Evolutionary conservation across 805 yeast species (phyloP).

Genomic region (Cyberlindnera xishuangbannaensis): DNA sequence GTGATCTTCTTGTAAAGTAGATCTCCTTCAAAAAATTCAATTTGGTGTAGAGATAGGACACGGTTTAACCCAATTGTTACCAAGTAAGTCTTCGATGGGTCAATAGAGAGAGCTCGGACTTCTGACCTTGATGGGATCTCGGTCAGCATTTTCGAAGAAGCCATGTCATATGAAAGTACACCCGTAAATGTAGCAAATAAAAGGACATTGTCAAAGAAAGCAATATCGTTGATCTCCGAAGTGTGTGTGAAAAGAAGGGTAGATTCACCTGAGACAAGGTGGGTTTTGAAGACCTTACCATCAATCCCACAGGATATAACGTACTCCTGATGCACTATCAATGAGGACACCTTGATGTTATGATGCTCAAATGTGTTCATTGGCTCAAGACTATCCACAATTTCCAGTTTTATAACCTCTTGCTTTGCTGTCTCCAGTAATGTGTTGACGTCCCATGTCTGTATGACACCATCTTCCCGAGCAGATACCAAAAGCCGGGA

Average conservation of each 20-base stretch:
- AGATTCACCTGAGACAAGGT: constrained; percentile 4
- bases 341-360: too few relatives aligned
- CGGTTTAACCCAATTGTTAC: constrained; percentile 23
- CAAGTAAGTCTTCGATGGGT: constrained; percentile 20
- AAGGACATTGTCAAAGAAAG: constrained; percentile 3
- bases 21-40: constrained; percentile 12
- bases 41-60: constrained; percentile 14
- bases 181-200: constrained; percentile 17
- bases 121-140: constrained; percentile 20
- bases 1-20: constrained; percentile 13
- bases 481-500: constrained; percentile 9
- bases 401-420: too few relatives aligned
- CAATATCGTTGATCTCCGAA: constrained; percentile 17
- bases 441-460: constrained; percentile 17
- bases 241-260: constrained; percentile 10
- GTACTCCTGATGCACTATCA: too few relatives aligned
- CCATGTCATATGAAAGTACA: constrained; percentile 11
- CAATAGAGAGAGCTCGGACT: constrained; percentile 17
- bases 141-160: constrained; percentile 4
- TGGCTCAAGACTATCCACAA: too few relatives aligned
- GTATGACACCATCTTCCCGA: constrained; percentile 8
- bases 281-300: constrained; percentile 1
- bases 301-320: background rate
- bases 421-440: constrained; percentile 12
- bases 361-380: too few relatives aligned